phyloP scores from a whole-genome alignment of 306 rosid genomes.

The Lotus japonicus region DNA sequence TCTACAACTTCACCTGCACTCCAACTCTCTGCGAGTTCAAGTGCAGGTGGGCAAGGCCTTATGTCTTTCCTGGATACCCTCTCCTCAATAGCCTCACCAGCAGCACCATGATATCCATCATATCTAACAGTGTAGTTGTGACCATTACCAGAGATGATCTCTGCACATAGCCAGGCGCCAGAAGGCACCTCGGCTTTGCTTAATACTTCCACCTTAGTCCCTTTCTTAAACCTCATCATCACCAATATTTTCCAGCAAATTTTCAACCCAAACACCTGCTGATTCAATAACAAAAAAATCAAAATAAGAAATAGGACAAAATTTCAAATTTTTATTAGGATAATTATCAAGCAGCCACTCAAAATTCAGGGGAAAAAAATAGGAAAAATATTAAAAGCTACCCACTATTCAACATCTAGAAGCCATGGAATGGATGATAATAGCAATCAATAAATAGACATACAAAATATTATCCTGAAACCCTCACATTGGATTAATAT shows the following conservation, averaged over 20 bases:
- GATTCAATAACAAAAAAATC: constrained; percentile 18
- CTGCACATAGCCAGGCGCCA: constrained; percentile 82
- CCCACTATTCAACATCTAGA: constrained; percentile 1
- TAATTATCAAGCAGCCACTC: neutral
- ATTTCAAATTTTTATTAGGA: neutral
- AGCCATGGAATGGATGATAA: neutral
- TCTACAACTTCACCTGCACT: constrained; percentile 74
- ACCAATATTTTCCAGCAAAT: neutral
- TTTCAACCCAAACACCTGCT: constrained; percentile 25
- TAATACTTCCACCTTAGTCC: constrained; percentile 76
- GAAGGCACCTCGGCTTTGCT: constrained; percentile 70
- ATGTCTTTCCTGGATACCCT: constrained; percentile 54
- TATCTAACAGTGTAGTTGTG: constrained; percentile 64
- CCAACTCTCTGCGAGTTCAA: constrained; percentile 48
- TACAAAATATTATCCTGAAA: neutral
- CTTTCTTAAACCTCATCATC: constrained; percentile 78
- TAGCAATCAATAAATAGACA: constrained; percentile 12
- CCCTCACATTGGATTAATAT: constrained; percentile 12
- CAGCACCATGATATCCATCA: constrained; percentile 39
- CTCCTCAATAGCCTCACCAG: constrained; percentile 41
- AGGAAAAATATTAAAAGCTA: neutral
- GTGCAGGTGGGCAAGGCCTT: constrained; percentile 76
- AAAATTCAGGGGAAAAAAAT: neutral
- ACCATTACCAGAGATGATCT: constrained; percentile 69
- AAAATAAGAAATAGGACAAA: constrained; percentile 22